A percentile compares a stretch with the other conserved stretches of the same genome.
These are phyloP conservation scores for Fonsecaea erecta DNA, from an alignment of 2,329 filamentous ascomycete genomes.

Conservation along the genomic window DNA sequence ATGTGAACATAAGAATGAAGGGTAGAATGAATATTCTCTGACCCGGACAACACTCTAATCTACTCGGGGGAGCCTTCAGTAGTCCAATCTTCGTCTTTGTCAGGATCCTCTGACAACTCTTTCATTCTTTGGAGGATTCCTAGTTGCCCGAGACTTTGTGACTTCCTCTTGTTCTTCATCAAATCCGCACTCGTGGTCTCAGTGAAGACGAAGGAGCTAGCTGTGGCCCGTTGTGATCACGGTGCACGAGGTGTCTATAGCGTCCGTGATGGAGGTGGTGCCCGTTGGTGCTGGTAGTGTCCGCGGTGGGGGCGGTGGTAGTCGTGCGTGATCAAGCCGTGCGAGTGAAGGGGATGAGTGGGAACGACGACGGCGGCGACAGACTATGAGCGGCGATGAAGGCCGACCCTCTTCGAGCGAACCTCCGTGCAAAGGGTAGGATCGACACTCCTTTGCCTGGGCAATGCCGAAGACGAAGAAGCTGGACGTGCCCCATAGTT, in stretches of 20 bases:
- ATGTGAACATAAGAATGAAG: too few relatives aligned
- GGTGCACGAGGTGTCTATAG: too few relatives aligned
- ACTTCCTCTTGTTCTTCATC: conserved; percentile 29
- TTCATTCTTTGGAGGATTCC: neutral
- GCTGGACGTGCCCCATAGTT: conserved; percentile 26
- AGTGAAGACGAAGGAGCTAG: conserved; percentile 14
- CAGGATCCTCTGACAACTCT: neutral
- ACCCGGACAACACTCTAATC: too few relatives aligned
- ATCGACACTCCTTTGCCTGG: conserved; percentile 29
- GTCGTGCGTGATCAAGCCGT: conserved; percentile 36
- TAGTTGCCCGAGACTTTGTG: conserved; percentile 19
- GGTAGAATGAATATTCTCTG: too few relatives aligned
- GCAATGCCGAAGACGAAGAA: conserved; percentile 32
- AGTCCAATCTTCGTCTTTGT: conserved; percentile 26
- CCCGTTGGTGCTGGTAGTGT: too few relatives aligned
- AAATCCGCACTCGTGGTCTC: conserved; percentile 29
- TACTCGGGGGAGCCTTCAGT: conserved; percentile 28
- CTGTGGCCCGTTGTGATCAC: too few relatives aligned
- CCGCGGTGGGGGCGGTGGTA: conserved; percentile 30
- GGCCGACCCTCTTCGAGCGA: conserved; percentile 28
- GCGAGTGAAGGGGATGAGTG: conserved; percentile 30
- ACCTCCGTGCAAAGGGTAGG: conserved; percentile 27
- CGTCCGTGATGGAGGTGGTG: conserved; percentile 22
- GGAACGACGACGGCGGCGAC: conserved; percentile 10
- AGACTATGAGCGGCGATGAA: conserved; percentile 20